These are phyloP conservation scores for Trichoderma breve DNA, from an alignment of 2,329 filamentous ascomycete species.

Conservation along the genomic window DNA sequence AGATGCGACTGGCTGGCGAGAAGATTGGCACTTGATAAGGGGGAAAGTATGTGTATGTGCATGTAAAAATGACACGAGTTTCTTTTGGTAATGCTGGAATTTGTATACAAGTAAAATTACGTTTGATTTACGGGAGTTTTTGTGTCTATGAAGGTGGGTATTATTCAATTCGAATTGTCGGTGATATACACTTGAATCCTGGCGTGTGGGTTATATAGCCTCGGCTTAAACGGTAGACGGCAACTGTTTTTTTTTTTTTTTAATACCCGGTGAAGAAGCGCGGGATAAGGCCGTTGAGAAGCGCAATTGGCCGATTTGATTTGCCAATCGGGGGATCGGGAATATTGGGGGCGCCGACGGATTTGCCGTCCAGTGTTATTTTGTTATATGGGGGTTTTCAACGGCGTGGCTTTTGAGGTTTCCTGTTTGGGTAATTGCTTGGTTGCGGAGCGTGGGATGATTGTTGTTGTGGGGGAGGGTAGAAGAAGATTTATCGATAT, in stretches of 20 bases:
- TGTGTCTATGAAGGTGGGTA: not conserved
- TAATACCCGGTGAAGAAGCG: not conserved
- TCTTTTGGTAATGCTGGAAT: not conserved
- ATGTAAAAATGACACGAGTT: not conserved
- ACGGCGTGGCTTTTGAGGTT: not conserved
- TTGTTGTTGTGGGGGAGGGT: not conserved
- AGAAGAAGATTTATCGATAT: not conserved
- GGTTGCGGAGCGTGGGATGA: not conserved
- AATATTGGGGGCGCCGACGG: not conserved
- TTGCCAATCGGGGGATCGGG: not conserved
- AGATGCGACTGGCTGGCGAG: constrained; percentile 12
- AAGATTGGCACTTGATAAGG: not conserved
- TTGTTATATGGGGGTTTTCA: not conserved
- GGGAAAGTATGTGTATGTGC: not conserved
- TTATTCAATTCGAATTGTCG: not conserved
- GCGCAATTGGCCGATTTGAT: not conserved
- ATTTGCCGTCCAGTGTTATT: not conserved
- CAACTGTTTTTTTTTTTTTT: not conserved
- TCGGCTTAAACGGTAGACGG: not conserved
- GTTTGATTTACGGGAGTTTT: not conserved
- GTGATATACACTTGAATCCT: not conserved
- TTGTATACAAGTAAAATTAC: not conserved
- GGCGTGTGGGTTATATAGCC: not conserved
- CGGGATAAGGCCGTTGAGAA: not conserved
- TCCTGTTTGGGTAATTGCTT: not conserved